phyloP scores from a whole-genome alignment of 306 rosid genomes.

The Glycine tomentella region DNA sequence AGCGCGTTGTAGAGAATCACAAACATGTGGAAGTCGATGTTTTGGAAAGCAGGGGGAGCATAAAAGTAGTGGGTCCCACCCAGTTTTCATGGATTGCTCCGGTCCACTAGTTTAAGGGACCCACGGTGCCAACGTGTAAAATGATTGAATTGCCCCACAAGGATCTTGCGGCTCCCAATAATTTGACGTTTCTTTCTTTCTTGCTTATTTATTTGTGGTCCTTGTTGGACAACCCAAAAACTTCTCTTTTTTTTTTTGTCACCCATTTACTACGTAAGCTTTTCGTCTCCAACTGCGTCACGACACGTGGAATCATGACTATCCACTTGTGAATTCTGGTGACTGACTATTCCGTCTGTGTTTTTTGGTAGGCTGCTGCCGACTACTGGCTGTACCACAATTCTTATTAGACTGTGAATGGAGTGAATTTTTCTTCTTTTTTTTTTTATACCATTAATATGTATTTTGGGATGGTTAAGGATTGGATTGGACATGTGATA shows the following conservation, averaged over 20 bases:
- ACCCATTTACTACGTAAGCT: conserved; percentile 2
- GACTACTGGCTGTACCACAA: background rate
- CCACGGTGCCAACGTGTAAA: conserved; percentile 7
- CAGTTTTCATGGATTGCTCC: conserved; percentile 22
- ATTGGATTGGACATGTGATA: too few relatives aligned
- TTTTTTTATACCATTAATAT: too few relatives aligned
- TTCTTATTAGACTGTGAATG: background rate
- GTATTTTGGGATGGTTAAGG: too few relatives aligned
- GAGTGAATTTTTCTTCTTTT: too few relatives aligned
- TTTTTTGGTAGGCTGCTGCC: background rate
- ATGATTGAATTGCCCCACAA: background rate
- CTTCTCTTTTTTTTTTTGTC: background rate
- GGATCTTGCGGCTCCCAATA: conserved; percentile 40
- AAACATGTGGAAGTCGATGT: too few relatives aligned
- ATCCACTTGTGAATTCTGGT: background rate
- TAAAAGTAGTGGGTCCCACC: conserved; percentile 38
- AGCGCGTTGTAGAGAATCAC: too few relatives aligned
- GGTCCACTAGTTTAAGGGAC: conserved; percentile 40
- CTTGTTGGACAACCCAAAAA: background rate
- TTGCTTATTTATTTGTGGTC: background rate
- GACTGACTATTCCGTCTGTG: too few relatives aligned
- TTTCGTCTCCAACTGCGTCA: background rate
- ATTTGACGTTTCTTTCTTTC: background rate
- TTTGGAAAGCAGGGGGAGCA: background rate
- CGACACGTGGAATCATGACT: background rate